Percentiles rank a stretch among this genome's conserved stretches.
Conservation (phyloP, 805 yeast species). For the Wickerhamiella spandovensis region DNA sequence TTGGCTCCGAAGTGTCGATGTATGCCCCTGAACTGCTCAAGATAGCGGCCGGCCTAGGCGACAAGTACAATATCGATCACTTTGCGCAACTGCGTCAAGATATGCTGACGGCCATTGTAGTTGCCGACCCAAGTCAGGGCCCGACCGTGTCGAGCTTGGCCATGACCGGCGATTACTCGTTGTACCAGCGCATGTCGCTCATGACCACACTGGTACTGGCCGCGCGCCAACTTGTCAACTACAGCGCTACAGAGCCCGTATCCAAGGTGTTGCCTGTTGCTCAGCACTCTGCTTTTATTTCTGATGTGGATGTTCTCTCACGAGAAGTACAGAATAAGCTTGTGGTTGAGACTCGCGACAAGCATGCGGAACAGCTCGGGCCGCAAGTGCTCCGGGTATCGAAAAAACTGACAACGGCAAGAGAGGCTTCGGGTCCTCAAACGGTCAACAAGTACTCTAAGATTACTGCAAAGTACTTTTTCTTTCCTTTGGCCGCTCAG, state of each 20-base stretch:
- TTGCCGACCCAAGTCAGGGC: constrained; percentile 37
- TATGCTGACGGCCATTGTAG: constrained; percentile 50
- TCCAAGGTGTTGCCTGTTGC: constrained; percentile 35
- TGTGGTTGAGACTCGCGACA: constrained; percentile 14
- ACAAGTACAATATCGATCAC: constrained; percentile 39
- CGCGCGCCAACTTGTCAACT: constrained; percentile 64
- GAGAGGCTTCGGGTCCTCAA: constrained; percentile 13
- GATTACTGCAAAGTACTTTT: constrained; percentile 33
- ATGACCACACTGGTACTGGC: constrained; percentile 56
- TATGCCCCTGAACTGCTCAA: constrained; percentile 44
- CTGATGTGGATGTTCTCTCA: constrained; percentile 13
- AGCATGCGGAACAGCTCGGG: constrained; percentile 18
- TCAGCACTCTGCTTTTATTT: constrained; percentile 33
- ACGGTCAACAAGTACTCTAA: constrained; percentile 28
- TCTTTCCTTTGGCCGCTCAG: constrained; percentile 37
- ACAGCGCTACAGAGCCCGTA: constrained; percentile 30
- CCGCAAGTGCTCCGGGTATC: constrained; percentile 23
- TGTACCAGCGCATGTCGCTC: constrained; percentile 62
- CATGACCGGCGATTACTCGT: constrained; percentile 60
- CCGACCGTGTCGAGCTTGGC: constrained; percentile 32
- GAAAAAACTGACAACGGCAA: constrained; percentile 12
- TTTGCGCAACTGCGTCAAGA: constrained; percentile 59
- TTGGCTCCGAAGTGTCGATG: constrained; percentile 46
- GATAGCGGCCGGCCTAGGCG: constrained; percentile 39
- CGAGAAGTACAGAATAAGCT: constrained; percentile 15